A percentile compares a stretch with the other conserved stretches of the same genome.
phyloP scores from a whole-genome alignment of 2,329 filamentous ascomycete species.

The Claviceps africana region DNA sequence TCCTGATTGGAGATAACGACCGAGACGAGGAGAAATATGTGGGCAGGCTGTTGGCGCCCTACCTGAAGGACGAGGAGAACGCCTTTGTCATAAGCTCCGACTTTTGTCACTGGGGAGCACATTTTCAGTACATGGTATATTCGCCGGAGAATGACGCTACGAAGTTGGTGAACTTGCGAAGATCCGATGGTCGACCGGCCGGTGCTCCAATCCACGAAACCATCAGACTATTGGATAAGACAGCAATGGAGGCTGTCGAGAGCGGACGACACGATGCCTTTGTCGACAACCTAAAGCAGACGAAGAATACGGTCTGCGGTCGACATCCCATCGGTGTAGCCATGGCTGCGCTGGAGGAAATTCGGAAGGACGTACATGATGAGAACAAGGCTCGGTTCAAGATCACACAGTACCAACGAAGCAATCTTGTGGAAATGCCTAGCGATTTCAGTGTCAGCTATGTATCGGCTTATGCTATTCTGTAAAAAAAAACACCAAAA shows the following conservation, averaged over 20 bases:
- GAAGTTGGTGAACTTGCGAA: slow-evolving; percentile 24
- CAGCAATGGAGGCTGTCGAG: slow-evolving; percentile 75
- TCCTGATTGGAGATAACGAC: slow-evolving; percentile 67
- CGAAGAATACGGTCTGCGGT: slow-evolving; percentile 86
- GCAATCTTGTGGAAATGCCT: slow-evolving; percentile 53
- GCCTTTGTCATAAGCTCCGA: slow-evolving; percentile 86
- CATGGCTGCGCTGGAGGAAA: slow-evolving; percentile 71
- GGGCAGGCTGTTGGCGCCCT: slow-evolving; percentile 60
- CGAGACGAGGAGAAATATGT: slow-evolving; percentile 50
- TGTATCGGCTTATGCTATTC: slow-evolving; percentile 74
- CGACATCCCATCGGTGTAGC: slow-evolving; percentile 86
- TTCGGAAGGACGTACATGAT: slow-evolving; percentile 29
- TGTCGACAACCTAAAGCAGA: slow-evolving; percentile 51
- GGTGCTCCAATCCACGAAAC: slow-evolving; percentile 61
- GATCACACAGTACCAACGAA: slow-evolving; percentile 79
- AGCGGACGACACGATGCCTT: slow-evolving; percentile 60
- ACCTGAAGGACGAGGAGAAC: slow-evolving; percentile 60
- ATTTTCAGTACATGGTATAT: slow-evolving; percentile 75
- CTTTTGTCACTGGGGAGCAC: slow-evolving; percentile 88
- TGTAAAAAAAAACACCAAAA: slow-evolving; percentile 42
- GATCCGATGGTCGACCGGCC: slow-evolving; percentile 19
- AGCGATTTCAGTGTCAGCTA: slow-evolving; percentile 86
- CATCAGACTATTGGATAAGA: slow-evolving; percentile 65
- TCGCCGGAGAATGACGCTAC: slow-evolving; percentile 26
- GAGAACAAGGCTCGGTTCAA: slow-evolving; percentile 46